These are phyloP conservation scores for Metschnikowia continentalis DNA, from an alignment of 805 yeast genomes.

Conservation along the genomic window DNA sequence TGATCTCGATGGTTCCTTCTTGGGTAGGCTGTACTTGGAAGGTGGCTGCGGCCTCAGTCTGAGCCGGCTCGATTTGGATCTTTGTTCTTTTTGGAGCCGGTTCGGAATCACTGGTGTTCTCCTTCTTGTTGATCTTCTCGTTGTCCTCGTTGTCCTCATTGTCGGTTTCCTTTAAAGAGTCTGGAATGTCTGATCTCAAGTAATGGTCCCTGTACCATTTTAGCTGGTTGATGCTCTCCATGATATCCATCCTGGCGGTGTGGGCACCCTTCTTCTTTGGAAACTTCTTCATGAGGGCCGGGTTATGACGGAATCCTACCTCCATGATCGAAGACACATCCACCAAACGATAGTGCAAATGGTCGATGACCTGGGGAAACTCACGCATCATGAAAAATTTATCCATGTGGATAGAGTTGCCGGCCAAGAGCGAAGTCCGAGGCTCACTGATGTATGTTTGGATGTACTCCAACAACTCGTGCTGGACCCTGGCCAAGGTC, in stretches of 20 bases:
- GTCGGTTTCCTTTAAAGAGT: background rate
- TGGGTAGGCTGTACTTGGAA: background rate
- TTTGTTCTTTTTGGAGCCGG: background rate
- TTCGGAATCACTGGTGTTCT: too few species aligned
- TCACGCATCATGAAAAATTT: conserved; percentile 77
- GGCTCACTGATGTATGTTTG: conserved; percentile 47
- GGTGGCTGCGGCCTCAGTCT: background rate
- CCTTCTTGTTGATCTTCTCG: background rate
- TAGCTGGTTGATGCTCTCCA: conserved; percentile 83
- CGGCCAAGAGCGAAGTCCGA: conserved; percentile 72
- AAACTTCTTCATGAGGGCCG: conserved; percentile 46
- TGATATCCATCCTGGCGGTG: conserved; percentile 84
- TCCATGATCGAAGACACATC: conserved; percentile 91
- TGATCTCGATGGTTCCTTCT: background rate
- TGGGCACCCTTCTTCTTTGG: conserved; percentile 71
- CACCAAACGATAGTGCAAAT: conserved; percentile 68
- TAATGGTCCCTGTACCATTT: conserved; percentile 72
- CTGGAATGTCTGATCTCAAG: conserved; percentile 30
- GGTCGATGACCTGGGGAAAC: conserved; percentile 68
- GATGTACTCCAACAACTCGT: conserved; percentile 61
- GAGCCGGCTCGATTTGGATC: background rate
- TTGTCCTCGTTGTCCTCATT: background rate
- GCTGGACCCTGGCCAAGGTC: conserved; percentile 58
- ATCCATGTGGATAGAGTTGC: conserved; percentile 92
- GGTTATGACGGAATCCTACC: conserved; percentile 73